A percentile compares a stretch with the other conserved stretches of the same genome.
Evolutionary conservation across 2,329 filamentous ascomycete genomes (phyloP).

Genomic region (Diaporthe ampelina): DNA sequence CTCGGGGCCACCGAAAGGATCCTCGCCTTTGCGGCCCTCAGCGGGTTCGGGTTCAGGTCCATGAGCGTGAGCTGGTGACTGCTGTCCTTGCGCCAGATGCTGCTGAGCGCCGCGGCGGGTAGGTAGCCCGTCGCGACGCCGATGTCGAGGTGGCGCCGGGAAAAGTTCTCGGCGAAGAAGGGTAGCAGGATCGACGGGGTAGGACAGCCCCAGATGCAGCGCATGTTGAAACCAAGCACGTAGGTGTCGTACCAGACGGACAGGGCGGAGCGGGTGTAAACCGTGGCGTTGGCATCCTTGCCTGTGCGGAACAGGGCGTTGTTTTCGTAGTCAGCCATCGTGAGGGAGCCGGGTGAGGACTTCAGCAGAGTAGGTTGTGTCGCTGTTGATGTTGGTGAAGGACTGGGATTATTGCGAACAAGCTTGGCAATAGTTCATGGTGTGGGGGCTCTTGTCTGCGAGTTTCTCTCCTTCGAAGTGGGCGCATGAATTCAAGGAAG

Average conservation of each 20-base stretch:
- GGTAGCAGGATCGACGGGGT: slow-evolving; percentile 49
- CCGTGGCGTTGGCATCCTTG: slow-evolving; percentile 35
- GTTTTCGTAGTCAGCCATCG: slow-evolving; percentile 34
- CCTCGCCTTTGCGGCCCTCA: slow-evolving; percentile 49
- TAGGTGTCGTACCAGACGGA: slow-evolving; percentile 49
- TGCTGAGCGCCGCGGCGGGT: slow-evolving; percentile 48
- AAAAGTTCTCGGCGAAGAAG: slow-evolving; percentile 53
- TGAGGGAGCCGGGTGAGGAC: not conserved
- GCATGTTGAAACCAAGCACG: slow-evolving; percentile 54
- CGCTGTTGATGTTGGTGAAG: not conserved
- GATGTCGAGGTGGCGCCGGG: slow-evolving; percentile 54
- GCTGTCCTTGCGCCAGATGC: slow-evolving; percentile 40
- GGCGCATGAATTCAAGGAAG: not conserved
- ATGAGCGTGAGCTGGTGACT: slow-evolving; percentile 52
- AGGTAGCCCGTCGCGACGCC: slow-evolving; percentile 58
- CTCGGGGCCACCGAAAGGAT: slow-evolving; percentile 44
- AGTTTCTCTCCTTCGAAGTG: not conserved
- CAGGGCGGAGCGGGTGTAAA: slow-evolving; percentile 41
- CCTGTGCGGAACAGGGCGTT: slow-evolving; percentile 35
- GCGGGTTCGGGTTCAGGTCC: slow-evolving; percentile 53
- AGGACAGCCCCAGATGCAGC: slow-evolving; percentile 54
- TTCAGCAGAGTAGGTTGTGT: not conserved
- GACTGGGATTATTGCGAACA: not conserved
- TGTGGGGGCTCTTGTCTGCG: not conserved
- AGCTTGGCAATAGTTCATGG: not conserved